phyloP scores from a whole-genome alignment of 2,329 filamentous ascomycete genomes.

The Beauveria sp. region DNA sequence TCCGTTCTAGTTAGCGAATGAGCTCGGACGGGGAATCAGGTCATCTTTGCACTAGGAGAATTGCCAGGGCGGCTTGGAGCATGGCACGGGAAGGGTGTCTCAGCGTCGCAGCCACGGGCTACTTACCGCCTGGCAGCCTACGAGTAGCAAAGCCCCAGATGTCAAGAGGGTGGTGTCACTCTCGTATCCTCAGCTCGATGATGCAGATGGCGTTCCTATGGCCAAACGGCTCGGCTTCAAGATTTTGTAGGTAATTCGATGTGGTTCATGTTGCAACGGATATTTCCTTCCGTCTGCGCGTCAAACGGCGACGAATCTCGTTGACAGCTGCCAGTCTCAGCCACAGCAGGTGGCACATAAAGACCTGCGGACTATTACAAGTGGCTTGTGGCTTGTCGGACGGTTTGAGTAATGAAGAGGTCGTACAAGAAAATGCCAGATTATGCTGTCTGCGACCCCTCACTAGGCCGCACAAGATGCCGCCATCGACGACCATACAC shows the following conservation, averaged over 20 bases:
- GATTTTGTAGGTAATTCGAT: neutral
- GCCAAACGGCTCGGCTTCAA: neutral
- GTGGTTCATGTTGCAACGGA: neutral
- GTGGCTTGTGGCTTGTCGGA: neutral
- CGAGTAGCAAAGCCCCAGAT: neutral
- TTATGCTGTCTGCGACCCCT: too few species aligned
- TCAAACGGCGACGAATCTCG: neutral
- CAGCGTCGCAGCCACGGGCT: neutral
- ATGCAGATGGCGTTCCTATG: neutral
- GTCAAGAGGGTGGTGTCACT: neutral
- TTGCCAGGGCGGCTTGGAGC: neutral
- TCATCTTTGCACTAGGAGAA: neutral
- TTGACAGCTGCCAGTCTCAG: constrained; percentile 5
- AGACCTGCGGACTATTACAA: neutral
- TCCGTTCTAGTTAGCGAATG: neutral
- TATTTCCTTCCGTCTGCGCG: neutral
- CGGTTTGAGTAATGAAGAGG: neutral
- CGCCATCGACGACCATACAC: too few species aligned
- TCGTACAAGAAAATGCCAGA: neutral
- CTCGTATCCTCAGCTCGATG: neutral
- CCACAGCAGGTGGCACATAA: neutral
- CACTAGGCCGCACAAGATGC: too few species aligned
- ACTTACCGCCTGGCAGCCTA: neutral
- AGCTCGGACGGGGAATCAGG: neutral
- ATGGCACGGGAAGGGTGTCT: neutral